Evolutionary conservation across 2,329 filamentous ascomycete species (phyloP), one percentile per base, ranked within the genome.

Genomic region (Fusarium compactum): DNA sequence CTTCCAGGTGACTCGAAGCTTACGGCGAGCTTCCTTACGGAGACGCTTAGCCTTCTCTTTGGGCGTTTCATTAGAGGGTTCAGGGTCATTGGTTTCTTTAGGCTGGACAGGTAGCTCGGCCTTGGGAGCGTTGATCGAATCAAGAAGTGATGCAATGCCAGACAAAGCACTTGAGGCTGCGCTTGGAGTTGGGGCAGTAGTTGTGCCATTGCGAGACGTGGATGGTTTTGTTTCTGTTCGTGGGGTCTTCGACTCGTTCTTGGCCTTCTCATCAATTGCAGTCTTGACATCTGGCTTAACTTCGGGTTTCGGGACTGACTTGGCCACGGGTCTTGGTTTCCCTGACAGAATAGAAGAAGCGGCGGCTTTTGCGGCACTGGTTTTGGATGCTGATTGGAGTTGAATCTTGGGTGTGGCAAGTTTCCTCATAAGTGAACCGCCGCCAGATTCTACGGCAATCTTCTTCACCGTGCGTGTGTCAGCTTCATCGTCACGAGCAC

Each of bases 1-100:
- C 76, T 90, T 92, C 85, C 92, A 95, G 9, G 82, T 86, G 8
- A 95, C 92, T 15, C 90, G 86, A 24, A 94, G 82, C 68, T 91
- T 89, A 38, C 91, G 86, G 51, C 92, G 87, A 62, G 88, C 85
- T 76, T 94, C 91, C 74, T 93, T 94, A 38, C 91, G 88, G 7
- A 93, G 81, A 14, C 92, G 87, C 74, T 89, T 91, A 3, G 85
- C 82, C 72, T 85, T 90, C 76, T 93, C 86, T 73, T 92, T 90
- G 0, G 89, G 82, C 0, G 90, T 93, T 77, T 95, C 92, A n/a
- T 38, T 38, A 0, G 85, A 82, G 1, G 83, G 80, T 20, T 91
- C 79, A 1, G 80, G 75, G n/a, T 80, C 79, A 30, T 81, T 82
- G 14, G 75, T 73, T 61, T 89, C 88, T 70, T 89, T 87, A 0